A percentile compares a stretch with the other conserved stretches of the same genome.
These are phyloP conservation scores for Trapa incisa DNA, from an alignment of 345 rosid species.

Conservation along the genomic window DNA sequence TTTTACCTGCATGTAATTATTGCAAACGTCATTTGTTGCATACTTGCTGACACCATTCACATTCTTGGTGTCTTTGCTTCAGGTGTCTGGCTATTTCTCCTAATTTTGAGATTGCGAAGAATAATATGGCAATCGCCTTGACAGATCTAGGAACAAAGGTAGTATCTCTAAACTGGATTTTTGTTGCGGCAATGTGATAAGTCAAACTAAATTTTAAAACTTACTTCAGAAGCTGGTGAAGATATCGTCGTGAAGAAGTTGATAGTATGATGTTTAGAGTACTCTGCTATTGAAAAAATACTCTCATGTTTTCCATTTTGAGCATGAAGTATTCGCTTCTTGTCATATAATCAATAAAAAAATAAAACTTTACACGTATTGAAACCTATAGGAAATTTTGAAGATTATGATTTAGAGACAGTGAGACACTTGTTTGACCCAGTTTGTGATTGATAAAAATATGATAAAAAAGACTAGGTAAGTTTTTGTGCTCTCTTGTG, in stretches of 20 bases:
- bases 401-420: not conserved
- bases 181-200: not conserved
- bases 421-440: too few relatives aligned
- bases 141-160: constrained; percentile 99
- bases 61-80: constrained; percentile 14
- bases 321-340: not conserved
- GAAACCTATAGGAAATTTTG: not conserved
- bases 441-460: too few relatives aligned
- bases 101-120: constrained; percentile 98
- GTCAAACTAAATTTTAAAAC: not conserved
- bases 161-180: constrained; percentile 6
- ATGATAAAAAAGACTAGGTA: not conserved
- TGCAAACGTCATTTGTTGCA: not conserved
- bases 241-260: not conserved
- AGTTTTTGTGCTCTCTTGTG: not conserved
- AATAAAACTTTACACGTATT: not conserved
- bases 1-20: not conserved
- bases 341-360: not conserved
- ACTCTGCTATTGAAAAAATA: not conserved
- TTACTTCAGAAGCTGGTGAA: not conserved
- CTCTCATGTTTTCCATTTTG: not conserved
- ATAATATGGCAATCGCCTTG: constrained; percentile 99
- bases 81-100: constrained; percentile 99
- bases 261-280: not conserved
- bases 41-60: constrained; percentile 12